phyloP scores from a whole-genome alignment of 2,329 filamentous ascomycete genomes.

The Hypoxylon rubiginosum region DNA sequence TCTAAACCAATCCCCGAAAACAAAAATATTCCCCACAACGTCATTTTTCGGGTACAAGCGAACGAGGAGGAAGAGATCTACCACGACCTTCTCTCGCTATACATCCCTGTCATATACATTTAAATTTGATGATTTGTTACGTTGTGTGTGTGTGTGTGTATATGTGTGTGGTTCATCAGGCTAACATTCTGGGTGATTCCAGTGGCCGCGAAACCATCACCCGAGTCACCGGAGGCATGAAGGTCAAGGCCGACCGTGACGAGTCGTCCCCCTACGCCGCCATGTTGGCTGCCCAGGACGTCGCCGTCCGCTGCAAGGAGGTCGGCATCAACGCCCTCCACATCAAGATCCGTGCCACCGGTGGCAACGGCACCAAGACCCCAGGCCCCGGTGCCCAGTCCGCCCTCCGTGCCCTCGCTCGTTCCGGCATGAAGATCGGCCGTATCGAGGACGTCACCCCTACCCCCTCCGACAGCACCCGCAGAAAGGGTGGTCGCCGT shows the following conservation, averaged over 20 bases:
- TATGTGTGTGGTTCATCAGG: slow-evolving; percentile 60
- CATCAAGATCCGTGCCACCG: slow-evolving; percentile 99
- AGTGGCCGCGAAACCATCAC: slow-evolving; percentile 99
- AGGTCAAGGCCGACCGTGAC: slow-evolving; percentile 99
- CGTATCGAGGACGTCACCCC: slow-evolving; percentile 99
- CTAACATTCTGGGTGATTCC: slow-evolving; percentile 78
- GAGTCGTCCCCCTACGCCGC: slow-evolving; percentile 99
- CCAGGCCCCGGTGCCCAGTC: slow-evolving; percentile 99
- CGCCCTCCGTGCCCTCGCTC: slow-evolving; percentile 97
- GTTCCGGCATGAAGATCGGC: slow-evolving; percentile 99
- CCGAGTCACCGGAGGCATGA: slow-evolving; percentile 99
- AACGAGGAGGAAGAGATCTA: slow-evolving; percentile 34
- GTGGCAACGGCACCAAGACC: slow-evolving; percentile 99
- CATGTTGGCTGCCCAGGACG: slow-evolving; percentile 99
- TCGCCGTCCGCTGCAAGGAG: slow-evolving; percentile 86
- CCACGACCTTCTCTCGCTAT: slow-evolving; percentile 35
- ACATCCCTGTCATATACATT: slow-evolving; percentile 3
- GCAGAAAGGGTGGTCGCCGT: slow-evolving; percentile 99
- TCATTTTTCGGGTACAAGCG: slow-evolving; percentile 20
- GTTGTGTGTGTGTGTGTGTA: too few species aligned
- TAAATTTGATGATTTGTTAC: neutral
- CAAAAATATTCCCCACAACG: slow-evolving; percentile 9
- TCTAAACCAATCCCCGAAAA: slow-evolving; percentile 52
- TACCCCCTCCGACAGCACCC: slow-evolving; percentile 98
- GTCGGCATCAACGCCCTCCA: slow-evolving; percentile 89